phyloP scores from a whole-genome alignment of 2,329 filamentous ascomycete species.

The Zymoseptoria pseudotritici region DNA sequence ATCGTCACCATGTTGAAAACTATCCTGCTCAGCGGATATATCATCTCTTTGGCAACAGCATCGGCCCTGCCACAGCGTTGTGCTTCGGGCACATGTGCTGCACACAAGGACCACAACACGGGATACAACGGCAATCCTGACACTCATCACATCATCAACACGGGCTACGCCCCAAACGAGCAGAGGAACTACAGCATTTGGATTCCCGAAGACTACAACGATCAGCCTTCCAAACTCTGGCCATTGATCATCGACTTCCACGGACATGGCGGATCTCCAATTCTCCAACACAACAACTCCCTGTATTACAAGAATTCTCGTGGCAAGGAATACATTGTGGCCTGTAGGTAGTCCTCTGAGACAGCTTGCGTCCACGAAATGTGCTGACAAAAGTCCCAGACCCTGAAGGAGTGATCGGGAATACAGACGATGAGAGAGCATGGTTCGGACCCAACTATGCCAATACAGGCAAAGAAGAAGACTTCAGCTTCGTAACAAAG shows the following conservation, averaged over 20 bases:
- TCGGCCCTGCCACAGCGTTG: background rate
- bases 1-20: conserved; percentile 47
- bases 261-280: conserved; percentile 31
- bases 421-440: conserved; percentile 10
- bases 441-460: conserved; percentile 40
- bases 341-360: conserved; percentile 23
- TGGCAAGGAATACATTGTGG: conserved; percentile 39
- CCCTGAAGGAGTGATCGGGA: conserved; percentile 32
- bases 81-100: background rate
- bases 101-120: conserved; percentile 3
- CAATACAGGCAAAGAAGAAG: conserved; percentile 29
- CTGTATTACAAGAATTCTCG: conserved; percentile 39
- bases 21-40: background rate
- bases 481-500: conserved; percentile 41
- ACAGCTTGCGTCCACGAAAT: too few species aligned
- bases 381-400: conserved; percentile 14
- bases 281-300: conserved; percentile 36
- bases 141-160: conserved; percentile 9
- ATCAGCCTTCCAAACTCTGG: conserved; percentile 11
- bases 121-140: conserved; percentile 14
- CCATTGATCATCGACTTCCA: conserved; percentile 44
- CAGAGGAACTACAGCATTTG: conserved; percentile 21
- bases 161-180: conserved; percentile 7
- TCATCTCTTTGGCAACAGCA: background rate
- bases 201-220: conserved; percentile 19